These are phyloP conservation scores for Lithospermum erythrorhizon DNA, from an alignment of 257 asterid species.

Conservation along the genomic window DNA sequence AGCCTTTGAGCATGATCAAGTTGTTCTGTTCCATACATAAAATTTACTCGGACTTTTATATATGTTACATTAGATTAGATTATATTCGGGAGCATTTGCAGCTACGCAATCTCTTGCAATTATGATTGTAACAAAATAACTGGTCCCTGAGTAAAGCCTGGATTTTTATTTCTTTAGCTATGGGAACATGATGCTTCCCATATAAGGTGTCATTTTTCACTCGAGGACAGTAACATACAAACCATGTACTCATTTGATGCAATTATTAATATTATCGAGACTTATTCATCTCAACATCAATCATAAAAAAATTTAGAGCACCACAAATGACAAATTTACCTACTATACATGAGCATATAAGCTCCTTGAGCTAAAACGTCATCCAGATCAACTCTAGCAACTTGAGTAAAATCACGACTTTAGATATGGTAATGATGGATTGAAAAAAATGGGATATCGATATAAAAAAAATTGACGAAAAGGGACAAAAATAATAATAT, in stretches of 20 bases:
- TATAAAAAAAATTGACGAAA: too few species aligned
- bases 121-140: neutral
- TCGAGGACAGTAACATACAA: too few species aligned
- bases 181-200: neutral
- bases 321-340: conserved; percentile 35
- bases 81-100: neutral
- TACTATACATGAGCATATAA: conserved; percentile 89
- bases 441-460: too few species aligned
- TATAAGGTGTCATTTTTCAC: too few species aligned
- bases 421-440: neutral
- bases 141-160: neutral
- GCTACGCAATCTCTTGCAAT: neutral
- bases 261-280: too few species aligned
- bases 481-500: too few species aligned
- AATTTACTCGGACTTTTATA: too few species aligned
- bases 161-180: neutral
- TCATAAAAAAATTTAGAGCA: neutral
- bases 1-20: too few species aligned
- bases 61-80: too few species aligned
- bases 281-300: too few species aligned
- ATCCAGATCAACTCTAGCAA: conserved; percentile 51
- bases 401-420: conserved; percentile 31
- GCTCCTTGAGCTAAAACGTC: conserved; percentile 98
- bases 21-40: too few species aligned
- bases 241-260: too few species aligned